A percentile compares a stretch with the other conserved stretches of the same genome.
These are phyloP conservation scores for Austroboletus niveus DNA, from an alignment of 1,284 basidiomycete genomes.

Conservation along the genomic window DNA sequence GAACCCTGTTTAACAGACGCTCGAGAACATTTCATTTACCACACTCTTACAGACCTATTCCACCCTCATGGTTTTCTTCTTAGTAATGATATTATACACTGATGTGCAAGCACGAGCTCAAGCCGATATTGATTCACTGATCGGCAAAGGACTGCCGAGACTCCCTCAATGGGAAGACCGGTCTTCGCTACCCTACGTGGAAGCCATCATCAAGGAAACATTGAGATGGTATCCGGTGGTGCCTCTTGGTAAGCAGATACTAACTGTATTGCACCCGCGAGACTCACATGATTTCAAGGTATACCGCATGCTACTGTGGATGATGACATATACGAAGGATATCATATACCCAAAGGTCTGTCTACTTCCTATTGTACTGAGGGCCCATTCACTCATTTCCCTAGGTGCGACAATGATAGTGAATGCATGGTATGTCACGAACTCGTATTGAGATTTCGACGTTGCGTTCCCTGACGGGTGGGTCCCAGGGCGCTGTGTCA, in stretches of 20 bases:
- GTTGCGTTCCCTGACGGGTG: neutral
- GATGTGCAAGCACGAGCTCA: slow-evolving; percentile 42
- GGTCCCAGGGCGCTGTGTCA: slow-evolving; percentile 19
- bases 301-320: slow-evolving; percentile 42
- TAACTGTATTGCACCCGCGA: neutral
- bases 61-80: slow-evolving; percentile 45
- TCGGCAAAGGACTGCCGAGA: slow-evolving; percentile 32
- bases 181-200: slow-evolving; percentile 41
- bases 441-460: neutral
- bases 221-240: slow-evolving; percentile 21
- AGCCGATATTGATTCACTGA: slow-evolving; percentile 42
- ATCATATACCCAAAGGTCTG: slow-evolving; percentile 39
- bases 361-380: neutral
- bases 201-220: slow-evolving; percentile 51
- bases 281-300: slow-evolving; percentile 9
- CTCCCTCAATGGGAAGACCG: slow-evolving; percentile 42
- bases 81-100: slow-evolving; percentile 50
- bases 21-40: slow-evolving; percentile 5
- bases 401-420: slow-evolving; percentile 23
- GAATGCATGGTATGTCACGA: slow-evolving; percentile 19
- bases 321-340: slow-evolving; percentile 19
- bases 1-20: slow-evolving; percentile 5
- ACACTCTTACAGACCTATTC: slow-evolving; percentile 39
- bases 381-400: neutral
- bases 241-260: slow-evolving; percentile 28